These are phyloP conservation scores for Fusarium buharicum DNA, from an alignment of 2,329 filamentous ascomycete species.

Conservation along the genomic window DNA sequence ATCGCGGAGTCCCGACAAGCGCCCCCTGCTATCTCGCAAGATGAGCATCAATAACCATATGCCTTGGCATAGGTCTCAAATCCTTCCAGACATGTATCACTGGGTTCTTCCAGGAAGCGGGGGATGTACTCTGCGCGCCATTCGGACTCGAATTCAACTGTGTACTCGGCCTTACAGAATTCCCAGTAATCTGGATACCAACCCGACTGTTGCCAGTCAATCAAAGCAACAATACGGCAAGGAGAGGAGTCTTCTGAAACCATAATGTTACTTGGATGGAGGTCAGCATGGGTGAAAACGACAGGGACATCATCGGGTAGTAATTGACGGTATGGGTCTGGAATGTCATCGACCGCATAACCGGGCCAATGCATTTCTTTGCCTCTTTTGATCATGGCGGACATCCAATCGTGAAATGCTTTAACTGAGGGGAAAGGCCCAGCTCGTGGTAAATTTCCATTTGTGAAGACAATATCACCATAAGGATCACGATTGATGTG, in stretches of 20 bases:
- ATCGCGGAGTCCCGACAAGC: no score
- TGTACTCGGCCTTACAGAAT: slow-evolving; percentile 23
- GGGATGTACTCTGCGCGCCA: neutral
- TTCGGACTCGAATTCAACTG: neutral
- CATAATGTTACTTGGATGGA: slow-evolving; percentile 28
- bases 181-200: slow-evolving; percentile 40
- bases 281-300: slow-evolving; percentile 29
- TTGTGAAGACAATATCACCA: no score
- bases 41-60: no score
- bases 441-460: neutral
- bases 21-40: no score
- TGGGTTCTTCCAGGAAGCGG: no score
- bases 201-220: slow-evolving; percentile 32
- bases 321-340: slow-evolving; percentile 10
- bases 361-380: neutral
- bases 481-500: no score
- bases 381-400: slow-evolving; percentile 7
- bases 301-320: slow-evolving; percentile 1
- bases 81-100: no score
- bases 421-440: slow-evolving; percentile 14
- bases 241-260: slow-evolving; percentile 7
- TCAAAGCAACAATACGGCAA: slow-evolving; percentile 4
- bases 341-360: neutral
- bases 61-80: no score
- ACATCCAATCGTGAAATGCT: slow-evolving; percentile 28